phyloP scores from a whole-genome alignment of 202 grass and related monocot species.

The Dendrocalamus latiflorus region DNA sequence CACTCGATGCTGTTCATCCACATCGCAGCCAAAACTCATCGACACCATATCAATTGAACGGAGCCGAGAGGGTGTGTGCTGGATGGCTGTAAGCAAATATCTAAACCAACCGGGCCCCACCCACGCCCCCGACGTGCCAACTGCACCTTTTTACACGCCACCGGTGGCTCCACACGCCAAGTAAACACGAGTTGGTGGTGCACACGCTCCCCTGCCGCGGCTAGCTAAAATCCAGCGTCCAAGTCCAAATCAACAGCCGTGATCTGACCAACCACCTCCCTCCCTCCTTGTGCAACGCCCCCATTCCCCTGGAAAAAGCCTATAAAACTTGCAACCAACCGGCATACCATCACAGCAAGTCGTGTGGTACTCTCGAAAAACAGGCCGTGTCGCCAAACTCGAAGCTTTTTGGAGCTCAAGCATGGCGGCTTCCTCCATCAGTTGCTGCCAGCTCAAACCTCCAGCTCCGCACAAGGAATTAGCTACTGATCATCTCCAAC shows the following conservation, averaged over 20 bases:
- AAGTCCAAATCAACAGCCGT: conserved; percentile 31
- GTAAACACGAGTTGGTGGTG: conserved; percentile 12
- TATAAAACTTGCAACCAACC: neutral
- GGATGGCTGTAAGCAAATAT: conserved; percentile 28
- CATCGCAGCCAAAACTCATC: too few relatives aligned
- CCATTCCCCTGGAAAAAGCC: neutral
- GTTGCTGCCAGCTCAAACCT: conserved; percentile 49
- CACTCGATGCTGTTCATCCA: too few relatives aligned
- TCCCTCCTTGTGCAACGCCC: neutral
- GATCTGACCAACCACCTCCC: conserved; percentile 36
- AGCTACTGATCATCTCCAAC: neutral
- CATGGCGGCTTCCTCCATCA: conserved; percentile 54
- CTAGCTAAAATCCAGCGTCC: conserved; percentile 42
- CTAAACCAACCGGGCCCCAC: neutral
- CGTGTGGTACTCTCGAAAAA: too few relatives aligned
- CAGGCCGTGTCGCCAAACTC: neutral
- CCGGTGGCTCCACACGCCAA: conserved; percentile 58
- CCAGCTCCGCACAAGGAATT: conserved; percentile 1
- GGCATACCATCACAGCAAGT: neutral
- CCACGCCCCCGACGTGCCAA: conserved; percentile 27
- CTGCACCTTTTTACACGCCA: conserved; percentile 18
- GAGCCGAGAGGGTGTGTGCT: too few relatives aligned
- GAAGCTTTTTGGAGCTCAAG: neutral
- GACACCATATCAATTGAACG: too few relatives aligned
- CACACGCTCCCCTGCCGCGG: neutral